Evolutionary conservation across 306 rosid species (phyloP), one percentile per base, ranked within the genome.

Genomic region (Cucumis hystrix): DNA sequence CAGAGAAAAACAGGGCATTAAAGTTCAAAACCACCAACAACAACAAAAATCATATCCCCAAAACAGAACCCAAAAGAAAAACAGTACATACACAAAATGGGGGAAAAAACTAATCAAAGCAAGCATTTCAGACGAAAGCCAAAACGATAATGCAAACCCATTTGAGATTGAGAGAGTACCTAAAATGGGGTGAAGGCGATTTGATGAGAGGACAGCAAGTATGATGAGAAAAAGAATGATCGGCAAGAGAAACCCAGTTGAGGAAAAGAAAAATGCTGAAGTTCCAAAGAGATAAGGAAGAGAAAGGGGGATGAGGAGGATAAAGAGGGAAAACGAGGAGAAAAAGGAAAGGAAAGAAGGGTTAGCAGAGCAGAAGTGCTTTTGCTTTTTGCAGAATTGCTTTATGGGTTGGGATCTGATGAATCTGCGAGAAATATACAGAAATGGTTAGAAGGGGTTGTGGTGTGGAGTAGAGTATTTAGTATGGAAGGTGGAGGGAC

Each of bases 401-500:
- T 57, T 77, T 30, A 28, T 39, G 54, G 57, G 88, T 52, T 76
- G 87, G 91, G 89, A 90, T 90, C 98, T 79, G 81, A 69, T 87
- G 98, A 90, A 92, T 90, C 90, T 86, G 76, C 73, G 85, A 78
- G 78, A 87, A 83, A 87, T 84, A 83, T 87, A 83, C 92, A 87
- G 16, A 83, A 76, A 80, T 41, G 54, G 65, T 20, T 71, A 75
- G 60, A 63, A 47, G 69, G 6, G 78, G 16, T 23, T 23, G 52
- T 6, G 74, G 35, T 60, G 69, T 16, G 37, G 65, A 39, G 51
- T 64, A 20, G 20, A 69, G 76, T 45, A 49, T 45, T 70, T 70
- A 70, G 75, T 43, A 25, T 47, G 55, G 79, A 20, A 60, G 33
- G 47, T 39, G 83, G 78, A 21, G 76, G 76, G 76, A 23, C 67